Evolutionary conservation across 1,139 yeast genomes (phyloP), one percentile per base, ranked within the genome.

Genomic region (Yamadazyma friedrichii): DNA sequence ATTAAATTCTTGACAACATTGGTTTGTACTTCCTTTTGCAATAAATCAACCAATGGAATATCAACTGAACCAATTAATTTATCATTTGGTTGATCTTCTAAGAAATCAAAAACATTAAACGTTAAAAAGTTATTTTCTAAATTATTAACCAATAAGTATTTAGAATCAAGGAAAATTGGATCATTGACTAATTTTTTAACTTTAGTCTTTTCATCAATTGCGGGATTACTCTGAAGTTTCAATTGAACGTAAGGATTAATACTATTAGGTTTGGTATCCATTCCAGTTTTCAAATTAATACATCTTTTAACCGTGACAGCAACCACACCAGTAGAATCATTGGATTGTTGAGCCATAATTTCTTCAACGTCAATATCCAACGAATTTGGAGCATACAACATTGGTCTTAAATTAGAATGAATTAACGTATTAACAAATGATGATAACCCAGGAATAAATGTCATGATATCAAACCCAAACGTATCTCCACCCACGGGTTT

Each of bases 401-500:
- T 74, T 39, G 94, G 93, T 42, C 86, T 82, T 56, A 81, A 80
- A 50, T 69, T 82, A 32, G 86, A 66, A 59, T 84, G 85, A 55
- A 85, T 80, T 58, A 83, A 72, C 35, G 78, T 73, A 48, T 82
- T 84, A 41, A 86, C 89, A 55, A 84, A 80, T n/a, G 80, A 69
- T 28, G 88, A 75, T 55, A 86, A 76, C 46, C 93, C 93, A 4
- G 95, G 95, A 49, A 86, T 76, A 51, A 84, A 74, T 1, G 91
- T 81, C 94, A 86, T 86, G 48, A 86, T 78, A 65, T 86, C 95
- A 41, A 86, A 59, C 48, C 95, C 95, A 46, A 85, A 73, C 13
- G 89, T 82, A 57, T 85, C 91, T 64, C 94, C 94, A 59, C 93
- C 93, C 42, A 85, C 84, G n/a, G 95, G 95, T 56, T 85, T 85